Evolutionary conservation across 768 basidiomycete species (phyloP), one percentile per base, ranked within the genome.

Genomic region (Lepiota brunneoincarnata): DNA sequence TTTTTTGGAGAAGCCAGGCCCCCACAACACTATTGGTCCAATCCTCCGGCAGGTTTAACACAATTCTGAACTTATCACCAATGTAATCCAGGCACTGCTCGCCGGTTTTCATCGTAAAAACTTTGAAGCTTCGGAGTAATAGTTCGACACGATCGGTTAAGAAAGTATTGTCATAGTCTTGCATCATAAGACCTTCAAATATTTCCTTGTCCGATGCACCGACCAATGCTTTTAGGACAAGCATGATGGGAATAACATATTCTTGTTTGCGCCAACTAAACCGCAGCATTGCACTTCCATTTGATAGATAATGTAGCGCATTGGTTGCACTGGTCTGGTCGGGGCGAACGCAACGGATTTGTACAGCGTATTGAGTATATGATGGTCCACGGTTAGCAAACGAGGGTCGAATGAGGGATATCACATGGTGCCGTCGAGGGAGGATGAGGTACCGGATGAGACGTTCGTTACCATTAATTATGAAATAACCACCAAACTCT

Each of bases 391-490:
- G 91, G 59, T 91, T 93, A 49, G 83, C 69, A 69, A 98, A 99
- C 10, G 93, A 88, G 18, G 93, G 89, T 45, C 97, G 92, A 61
- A 89, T 76, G 62, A 99, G 85, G 45, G 94, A 87, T 59, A 95
- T 91, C 63, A 92, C 93, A 73, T 98, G 93, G 67, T 98, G 93
- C 49, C 97, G 83, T 23, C 97, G 88, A 11, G 95, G 96, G 36
- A 99, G 81, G 64, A 98, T 94, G 66, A 98, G 86, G 73, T 94
- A 98, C 58, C 97, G 93, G 61, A 99, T 95, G 58, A 99, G 83
- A 73, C 94, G 93, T 73, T 99, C 97, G 72, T 98, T 98, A 58
- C 97, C 97, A 69, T 99, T 99, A 70, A 99, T 86, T 66, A 99
- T 83, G 67, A 99, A 99, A 72, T 99, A 98, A 24, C 96, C 97